These are phyloP conservation scores for Pseudocohnilembus persalinus DNA, from an alignment of 169 alveolate genomes.

Conservation along the genomic window DNA sequence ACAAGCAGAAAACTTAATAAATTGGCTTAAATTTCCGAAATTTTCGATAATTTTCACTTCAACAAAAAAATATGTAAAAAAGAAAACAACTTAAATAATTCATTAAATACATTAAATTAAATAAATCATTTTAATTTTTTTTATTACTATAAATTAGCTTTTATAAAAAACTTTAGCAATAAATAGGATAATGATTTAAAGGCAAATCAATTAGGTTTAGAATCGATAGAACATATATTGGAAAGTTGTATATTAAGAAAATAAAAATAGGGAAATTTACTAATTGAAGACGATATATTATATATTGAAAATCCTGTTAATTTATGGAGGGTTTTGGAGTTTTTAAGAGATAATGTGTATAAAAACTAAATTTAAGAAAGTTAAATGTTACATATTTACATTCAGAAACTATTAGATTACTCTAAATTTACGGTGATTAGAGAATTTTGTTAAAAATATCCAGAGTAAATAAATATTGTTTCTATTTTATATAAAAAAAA, in stretches of 20 bases:
- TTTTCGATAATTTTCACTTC: too few relatives aligned
- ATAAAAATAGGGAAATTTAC: not conserved
- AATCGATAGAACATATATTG: not conserved
- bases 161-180: too few relatives aligned
- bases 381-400: too few relatives aligned
- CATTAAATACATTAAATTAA: too few relatives aligned
- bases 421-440: not conserved
- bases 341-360: too few relatives aligned
- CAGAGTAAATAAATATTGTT: not conserved
- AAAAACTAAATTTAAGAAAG: not conserved
- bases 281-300: not conserved
- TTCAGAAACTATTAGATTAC: not conserved
- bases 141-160: not conserved
- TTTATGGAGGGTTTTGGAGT: not conserved
- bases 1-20: too few relatives aligned
- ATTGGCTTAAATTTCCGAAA: not conserved
- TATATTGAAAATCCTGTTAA: not conserved
- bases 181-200: not conserved
- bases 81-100: too few relatives aligned
- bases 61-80: not conserved
- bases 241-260: not conserved
- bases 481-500: too few relatives aligned
- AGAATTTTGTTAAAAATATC: not conserved
- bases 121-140: too few relatives aligned
- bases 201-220: not conserved